These are phyloP conservation scores for Claviceps sp. DNA, from an alignment of 2,329 filamentous ascomycete genomes.

Conservation along the genomic window DNA sequence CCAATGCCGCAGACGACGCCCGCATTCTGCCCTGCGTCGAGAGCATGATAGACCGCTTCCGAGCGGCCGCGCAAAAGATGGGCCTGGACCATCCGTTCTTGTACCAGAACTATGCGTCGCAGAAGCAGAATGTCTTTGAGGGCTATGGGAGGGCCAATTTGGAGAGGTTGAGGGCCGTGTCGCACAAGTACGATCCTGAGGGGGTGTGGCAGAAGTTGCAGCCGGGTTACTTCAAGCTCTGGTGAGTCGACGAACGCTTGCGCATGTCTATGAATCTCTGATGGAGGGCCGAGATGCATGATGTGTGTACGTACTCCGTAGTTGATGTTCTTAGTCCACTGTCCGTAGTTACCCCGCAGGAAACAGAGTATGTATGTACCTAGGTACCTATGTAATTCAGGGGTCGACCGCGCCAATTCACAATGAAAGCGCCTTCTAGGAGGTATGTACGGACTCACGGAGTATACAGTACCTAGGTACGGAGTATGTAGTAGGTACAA, in stretches of 20 bases:
- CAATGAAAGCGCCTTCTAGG: too few relatives aligned
- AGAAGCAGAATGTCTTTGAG: constrained; percentile 24
- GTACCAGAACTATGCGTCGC: constrained; percentile 33
- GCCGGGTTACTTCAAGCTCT: constrained; percentile 26
- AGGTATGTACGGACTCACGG: too few relatives aligned
- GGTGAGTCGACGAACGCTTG: background rate
- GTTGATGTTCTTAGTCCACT: too few relatives aligned
- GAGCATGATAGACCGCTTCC: constrained; percentile 8
- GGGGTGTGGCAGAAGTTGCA: constrained; percentile 23
- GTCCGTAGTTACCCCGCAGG: too few relatives aligned
- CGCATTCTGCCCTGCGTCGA: background rate
- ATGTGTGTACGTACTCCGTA: too few relatives aligned
- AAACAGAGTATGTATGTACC: too few relatives aligned
- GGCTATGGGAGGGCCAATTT: constrained; percentile 27
- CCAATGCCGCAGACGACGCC: constrained; percentile 7
- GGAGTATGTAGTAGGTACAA: too few relatives aligned
- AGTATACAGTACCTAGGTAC: too few relatives aligned
- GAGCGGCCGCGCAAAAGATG: constrained; percentile 8
- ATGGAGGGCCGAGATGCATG: too few relatives aligned
- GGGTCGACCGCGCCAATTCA: too few relatives aligned
- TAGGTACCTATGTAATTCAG: too few relatives aligned
- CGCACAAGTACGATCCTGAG: constrained; percentile 24
- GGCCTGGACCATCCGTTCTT: constrained; percentile 23
- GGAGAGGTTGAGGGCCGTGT: constrained; percentile 16
- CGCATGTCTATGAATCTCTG: too few relatives aligned